Base-by-base conservation (phyloP, 2,329 filamentous ascomycete genomes). In the Nemania sp. region DNA sequence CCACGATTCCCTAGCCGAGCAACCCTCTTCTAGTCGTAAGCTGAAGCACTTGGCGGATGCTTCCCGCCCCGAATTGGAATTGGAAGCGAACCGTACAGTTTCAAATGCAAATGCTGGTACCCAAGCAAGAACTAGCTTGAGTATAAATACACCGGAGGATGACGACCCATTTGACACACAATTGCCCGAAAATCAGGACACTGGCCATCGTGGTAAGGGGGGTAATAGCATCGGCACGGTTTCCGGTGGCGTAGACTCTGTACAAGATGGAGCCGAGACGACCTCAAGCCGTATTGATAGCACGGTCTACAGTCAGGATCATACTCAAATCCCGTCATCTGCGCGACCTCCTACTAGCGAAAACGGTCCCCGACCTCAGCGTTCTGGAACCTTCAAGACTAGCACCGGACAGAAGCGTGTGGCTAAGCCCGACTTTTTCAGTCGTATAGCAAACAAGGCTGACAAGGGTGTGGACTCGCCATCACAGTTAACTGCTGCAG, bases 351-450 rank as follows among this genome's bases (percentile, higher is more conserved):
- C 47, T 9, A 49, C 15, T 9, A 36, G 45, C 17, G 41, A 46
- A 7, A 12, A 34, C 4, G 30, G 28, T 46, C 9, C 45, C 9
- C 43, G 37, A 15, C 37, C 45, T 12, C 41, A 37, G 22, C 37
- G 19, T 9, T 24, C 30, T 41, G 15, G 23, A 15, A 48, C 30
- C 33, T 31, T 51, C 6, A 65, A 55, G 40, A 23, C 57, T 9
- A 54, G 52, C 34, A 64, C 60, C 7, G 49, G 60, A 31, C 61
- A 62, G 42, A 70, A 65, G 28, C 66, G 67, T 31, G 39, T 64
- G 7, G 62, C 46, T 4, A 69, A 68, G 33, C 53, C 54, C 2
- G 55, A 63, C 20, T 69, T 64, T 45, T 63, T 57, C n/a, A 58
- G 58, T 40, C 55, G 57, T 15, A 41, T 55, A 3, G 31, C 36